Evolutionary conservation across 2,329 filamentous ascomycete genomes (phyloP), one percentile per base, ranked within the genome.

Genomic region (Talaromyces islandicus): DNA sequence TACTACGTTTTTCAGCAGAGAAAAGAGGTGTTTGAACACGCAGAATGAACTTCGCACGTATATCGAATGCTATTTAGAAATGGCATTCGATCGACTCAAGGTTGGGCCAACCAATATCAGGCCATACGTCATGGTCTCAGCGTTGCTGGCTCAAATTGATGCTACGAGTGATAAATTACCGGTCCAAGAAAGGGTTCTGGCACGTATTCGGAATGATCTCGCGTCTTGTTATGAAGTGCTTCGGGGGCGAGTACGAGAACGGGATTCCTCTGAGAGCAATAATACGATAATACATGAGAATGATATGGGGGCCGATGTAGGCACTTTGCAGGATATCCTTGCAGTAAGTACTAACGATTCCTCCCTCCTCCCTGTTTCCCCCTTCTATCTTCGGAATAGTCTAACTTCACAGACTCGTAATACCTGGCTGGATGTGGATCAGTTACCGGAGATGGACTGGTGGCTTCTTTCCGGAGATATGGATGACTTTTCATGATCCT

Each of bases 381-480:
- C 12, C 12, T 32, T 32, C 12, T 32, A 11, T 32, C 10, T 32
- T 32, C 6, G n/a, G 21, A 19, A 30, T 25, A 25, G 38, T 38
- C 53, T 35, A 35, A 35, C 17, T 27, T 54, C n/a, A 41, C 19
- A 55, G 53, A 38, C 17, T 41, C 53, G 41, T 9, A 38, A 55
- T 27, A 21, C 19, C 53, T 55, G 30, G 30, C 25, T 55, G 53
- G 53, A 55, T 32, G 29, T 17, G 19, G 53, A 55, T 19, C 50
- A 53, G 14, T 4, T 35, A 14, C 32, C 32, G 4, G 14, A 35
- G 2, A 35, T 35, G 32, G 32, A 35, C 12, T 55, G 53, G 53
- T 55, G 53, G 53, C 53, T 55, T 4, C 30, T 38, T 41, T 55
- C 53, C 53, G 53, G 53, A 21, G 53, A 55, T 38, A 55, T 55